Evolutionary conservation across 805 yeast species (phyloP).

Genomic region (Kluyveromyces wickerhamii): DNA sequence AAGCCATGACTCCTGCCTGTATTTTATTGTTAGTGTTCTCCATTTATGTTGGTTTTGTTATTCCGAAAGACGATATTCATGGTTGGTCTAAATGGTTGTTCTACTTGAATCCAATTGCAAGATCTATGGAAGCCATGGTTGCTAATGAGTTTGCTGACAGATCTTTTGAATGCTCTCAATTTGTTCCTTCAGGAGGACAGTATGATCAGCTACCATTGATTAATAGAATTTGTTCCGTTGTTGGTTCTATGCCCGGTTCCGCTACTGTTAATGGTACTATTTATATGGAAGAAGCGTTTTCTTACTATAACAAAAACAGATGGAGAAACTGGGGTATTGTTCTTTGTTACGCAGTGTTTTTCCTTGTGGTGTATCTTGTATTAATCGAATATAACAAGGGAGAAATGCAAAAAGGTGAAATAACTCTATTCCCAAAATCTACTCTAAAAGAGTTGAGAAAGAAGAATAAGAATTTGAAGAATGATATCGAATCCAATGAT

Average conservation of each 20-base stretch:
- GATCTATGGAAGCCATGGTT: conserved; percentile 38
- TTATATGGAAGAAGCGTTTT: conserved; percentile 35
- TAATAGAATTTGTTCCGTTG: conserved; percentile 38
- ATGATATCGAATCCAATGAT: conserved; percentile 9
- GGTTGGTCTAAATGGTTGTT: conserved; percentile 44
- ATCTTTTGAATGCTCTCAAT: conserved; percentile 29
- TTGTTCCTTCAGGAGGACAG: conserved; percentile 38
- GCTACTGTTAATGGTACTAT: conserved; percentile 39
- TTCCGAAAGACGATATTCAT: conserved; percentile 36
- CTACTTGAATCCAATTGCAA: conserved; percentile 37
- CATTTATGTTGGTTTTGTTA: conserved; percentile 37
- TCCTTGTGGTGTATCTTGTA: conserved; percentile 40
- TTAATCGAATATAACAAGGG: conserved; percentile 45
- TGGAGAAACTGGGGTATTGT: conserved; percentile 60
- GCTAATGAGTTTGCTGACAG: conserved; percentile 36
- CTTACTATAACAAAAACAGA: conserved; percentile 36
- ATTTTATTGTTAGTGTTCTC: conserved; percentile 32
- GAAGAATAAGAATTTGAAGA: conserved; percentile 13
- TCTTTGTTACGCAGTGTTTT: conserved; percentile 43
- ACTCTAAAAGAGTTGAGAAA: conserved; percentile 35
- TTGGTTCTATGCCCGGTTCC: conserved; percentile 44
- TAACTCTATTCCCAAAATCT: conserved; percentile 44
- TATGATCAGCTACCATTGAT: conserved; percentile 27
- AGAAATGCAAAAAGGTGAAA: conserved; percentile 55
- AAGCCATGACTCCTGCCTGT: conserved; percentile 41